Conservation (phyloP, 2,329 filamentous ascomycete genomes). For the Leptoxyphium fumago region DNA sequence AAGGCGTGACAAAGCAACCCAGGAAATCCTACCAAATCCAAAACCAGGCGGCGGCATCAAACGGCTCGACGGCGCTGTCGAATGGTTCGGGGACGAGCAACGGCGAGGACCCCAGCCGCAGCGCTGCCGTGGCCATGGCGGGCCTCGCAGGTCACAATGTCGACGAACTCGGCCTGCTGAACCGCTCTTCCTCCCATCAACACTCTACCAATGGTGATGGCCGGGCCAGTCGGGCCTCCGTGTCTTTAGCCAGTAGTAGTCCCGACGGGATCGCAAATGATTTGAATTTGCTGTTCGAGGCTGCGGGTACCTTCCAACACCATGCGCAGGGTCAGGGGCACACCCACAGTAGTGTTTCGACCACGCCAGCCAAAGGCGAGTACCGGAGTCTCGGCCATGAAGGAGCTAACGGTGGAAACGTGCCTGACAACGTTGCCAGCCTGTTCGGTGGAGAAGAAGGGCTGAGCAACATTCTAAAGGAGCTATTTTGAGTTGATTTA, state of each 20-base stretch:
- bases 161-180: slow-evolving; percentile 39
- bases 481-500: slow-evolving; percentile 34
- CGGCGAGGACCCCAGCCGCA: slow-evolving; percentile 41
- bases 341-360: background rate
- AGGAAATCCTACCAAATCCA: background rate
- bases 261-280: slow-evolving; percentile 49
- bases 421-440: slow-evolving; percentile 16
- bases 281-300: slow-evolving; percentile 48
- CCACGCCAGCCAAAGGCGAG: background rate
- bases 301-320: slow-evolving; percentile 37
- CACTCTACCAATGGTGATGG: slow-evolving; percentile 1
- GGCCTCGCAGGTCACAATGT: slow-evolving; percentile 48
- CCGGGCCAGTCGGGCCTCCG: slow-evolving; percentile 7
- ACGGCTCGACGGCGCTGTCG: background rate
- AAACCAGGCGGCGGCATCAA: background rate
- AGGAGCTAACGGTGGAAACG: slow-evolving; percentile 4
- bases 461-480: slow-evolving; percentile 42
- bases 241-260: slow-evolving; percentile 31
- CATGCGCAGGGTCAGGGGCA: background rate
- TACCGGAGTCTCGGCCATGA: background rate
- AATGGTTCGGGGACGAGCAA: slow-evolving; percentile 1
- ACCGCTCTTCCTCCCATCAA: background rate
- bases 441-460: slow-evolving; percentile 43
- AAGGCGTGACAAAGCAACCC: background rate
- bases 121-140: slow-evolving; percentile 51